Base-by-base conservation (phyloP, 148 eudicot genomes). In the Talinum fruticosum region DNA sequence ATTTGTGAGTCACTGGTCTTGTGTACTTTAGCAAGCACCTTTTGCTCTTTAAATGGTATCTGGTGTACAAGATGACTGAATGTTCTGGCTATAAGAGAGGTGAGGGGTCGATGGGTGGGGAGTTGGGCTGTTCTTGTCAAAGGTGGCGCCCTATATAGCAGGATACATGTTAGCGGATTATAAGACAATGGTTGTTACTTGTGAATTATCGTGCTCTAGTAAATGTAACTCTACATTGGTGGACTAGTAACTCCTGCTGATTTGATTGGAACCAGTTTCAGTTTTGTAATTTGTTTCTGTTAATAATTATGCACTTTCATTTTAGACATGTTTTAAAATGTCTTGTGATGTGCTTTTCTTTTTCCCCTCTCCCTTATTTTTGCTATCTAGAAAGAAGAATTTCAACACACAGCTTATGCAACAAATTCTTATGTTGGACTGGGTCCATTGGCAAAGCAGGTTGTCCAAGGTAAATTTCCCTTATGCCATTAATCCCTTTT, bases 401-500 rank as follows among this genome's bases (percentile, higher is more conserved):
- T 89, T 78, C 92, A 89, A 79, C 99, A 95, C 84, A 95, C 99
- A 77, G 91, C 99, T 35, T 95, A 92, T 79, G 34, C 99, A 26
- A 95, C 99, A 62, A 95, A 95, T 85, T 94, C 99, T 59, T 95
- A 95, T 85, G 92, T 95, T 37, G 78, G 93, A 10, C 41, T 84
- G 23, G 97, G 96, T 76, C 89, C 92, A 67, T 83, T 90, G 80
- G 90, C 86, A 71, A 91, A 85, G 71, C 96, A 89, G 76, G 97
- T 95, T 35, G 86, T 91, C 79, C 94, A 83, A 76, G 99, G 99
- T 92, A 87, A 74, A 81, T 34, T 72, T 66, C 77, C 62, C 44
- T 45, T 61, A 16, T 34, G 16, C 33, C 72, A 2, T 3, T 54
- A 36, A 21, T 53, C 4, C 28, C 24, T 71, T 21, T 12, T 57